Base-by-base conservation (phyloP, 2,329 filamentous ascomycete genomes). In the Trichoderma arundinaceum region DNA sequence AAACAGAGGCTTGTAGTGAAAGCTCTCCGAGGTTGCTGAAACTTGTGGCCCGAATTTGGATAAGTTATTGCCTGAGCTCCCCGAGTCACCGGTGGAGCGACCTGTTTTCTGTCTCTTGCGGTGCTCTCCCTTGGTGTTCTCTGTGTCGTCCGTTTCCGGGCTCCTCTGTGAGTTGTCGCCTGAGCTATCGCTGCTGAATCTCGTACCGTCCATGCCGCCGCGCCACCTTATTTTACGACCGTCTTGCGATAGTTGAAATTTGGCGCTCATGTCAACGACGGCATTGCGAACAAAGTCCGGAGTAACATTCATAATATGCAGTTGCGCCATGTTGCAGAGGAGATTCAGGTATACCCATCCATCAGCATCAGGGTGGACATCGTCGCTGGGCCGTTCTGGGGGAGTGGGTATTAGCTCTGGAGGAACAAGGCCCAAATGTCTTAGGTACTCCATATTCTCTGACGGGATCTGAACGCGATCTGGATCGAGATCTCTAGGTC, bases 291-390 rank as follows among this genome's bases (percentile, higher is more conserved):
- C 88, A 71, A 94, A 94, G 33, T 90, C 87, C 0, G 89, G 84
- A 0, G 92, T 93, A 1, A 96, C 92, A 66, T 92, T 94, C 70
- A 95, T 84, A 0, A 93, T 94, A 71, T 96, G 92, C 17, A 96
- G 79, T 76, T 96, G 92, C 0, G 92, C 92, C 81, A 96, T 85
- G 72, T 90, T 93, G 73, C 89, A 88, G 1, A 96, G 82, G 1
- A 96, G 78, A 70, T 95, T 95, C 7, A 95, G 79, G 71, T 94
- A 94, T 0, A 94, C 87, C 92, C 92, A 95, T 4, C 91, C 91
- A 32, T 92, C 88, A 0, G 82, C 81, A 63, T 90, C 88, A 0
- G 88, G 83, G 13, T 84, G 82, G 10, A 87, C 84, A 59, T 87
- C 82, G 2, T 61, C 33, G 2, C 1, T 22, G 10, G n/a, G 8